Evolutionary conservation across 208 protist genomes (phyloP).

Genomic region (Leishmania martiniquensis): DNA sequence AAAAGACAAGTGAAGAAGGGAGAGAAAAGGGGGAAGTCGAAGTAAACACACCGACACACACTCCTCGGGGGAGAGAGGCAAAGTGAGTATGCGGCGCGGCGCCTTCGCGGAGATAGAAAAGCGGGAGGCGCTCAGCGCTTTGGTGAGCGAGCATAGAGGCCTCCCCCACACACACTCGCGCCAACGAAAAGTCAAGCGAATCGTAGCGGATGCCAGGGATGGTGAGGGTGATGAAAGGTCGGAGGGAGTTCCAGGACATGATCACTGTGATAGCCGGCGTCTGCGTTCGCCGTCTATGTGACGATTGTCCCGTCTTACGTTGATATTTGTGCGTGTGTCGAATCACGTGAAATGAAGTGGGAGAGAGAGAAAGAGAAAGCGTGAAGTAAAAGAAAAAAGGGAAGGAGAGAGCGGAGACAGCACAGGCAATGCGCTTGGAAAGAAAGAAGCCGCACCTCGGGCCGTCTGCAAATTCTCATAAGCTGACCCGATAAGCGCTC

Average conservation of each 20-base stretch:
- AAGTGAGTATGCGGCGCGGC: no score
- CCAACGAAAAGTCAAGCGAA: background rate
- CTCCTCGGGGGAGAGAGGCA: no score
- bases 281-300: background rate
- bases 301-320: background rate
- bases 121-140: background rate
- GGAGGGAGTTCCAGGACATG: background rate
- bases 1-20: conserved; percentile 5
- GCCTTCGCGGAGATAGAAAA: background rate
- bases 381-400: background rate
- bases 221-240: background rate
- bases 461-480: no score
- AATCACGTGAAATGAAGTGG: background rate
- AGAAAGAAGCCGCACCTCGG: background rate
- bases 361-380: conserved; percentile 1
- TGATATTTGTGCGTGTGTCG: background rate
- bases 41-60: background rate
- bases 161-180: no score
- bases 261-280: background rate
- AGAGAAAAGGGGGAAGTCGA: background rate
- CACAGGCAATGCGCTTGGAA: background rate
- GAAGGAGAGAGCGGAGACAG: background rate
- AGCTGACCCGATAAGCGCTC: background rate
- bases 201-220: background rate
- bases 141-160: background rate